Conservation (phyloP, 176 grass and related monocot genomes). For the Zea mays region DNA sequence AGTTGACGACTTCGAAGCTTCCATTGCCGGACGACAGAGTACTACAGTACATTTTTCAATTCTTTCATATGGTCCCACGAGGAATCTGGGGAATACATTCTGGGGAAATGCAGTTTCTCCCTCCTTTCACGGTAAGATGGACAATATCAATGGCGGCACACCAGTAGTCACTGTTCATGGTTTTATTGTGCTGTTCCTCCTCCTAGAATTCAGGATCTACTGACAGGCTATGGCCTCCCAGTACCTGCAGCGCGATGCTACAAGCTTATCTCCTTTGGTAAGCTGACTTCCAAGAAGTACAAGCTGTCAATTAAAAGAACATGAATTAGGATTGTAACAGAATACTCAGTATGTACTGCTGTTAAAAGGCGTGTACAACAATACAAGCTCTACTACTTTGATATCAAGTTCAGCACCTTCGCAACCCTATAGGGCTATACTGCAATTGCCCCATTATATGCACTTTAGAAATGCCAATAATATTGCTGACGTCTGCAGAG, state of each 20-base stretch:
- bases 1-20: not conserved
- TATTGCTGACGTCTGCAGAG: not conserved
- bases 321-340: conserved; percentile 31
- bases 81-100: not conserved
- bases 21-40: not conserved
- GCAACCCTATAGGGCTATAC: not conserved
- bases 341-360: not conserved
- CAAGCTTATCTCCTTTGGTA: conserved; percentile 79
- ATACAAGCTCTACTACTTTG: not conserved
- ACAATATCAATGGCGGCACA: not conserved
- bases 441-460: not conserved
- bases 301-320: conserved; percentile 56
- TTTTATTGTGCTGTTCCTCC: not conserved
- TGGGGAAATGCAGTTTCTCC: not conserved
- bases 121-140: not conserved
- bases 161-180: conserved; percentile 27
- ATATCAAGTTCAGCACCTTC: not conserved
- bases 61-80: not conserved
- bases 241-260: conserved; percentile 5
- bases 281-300: conserved; percentile 91
- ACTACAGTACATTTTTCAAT: not conserved
- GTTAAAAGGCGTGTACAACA: not conserved
- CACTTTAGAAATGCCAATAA: conserved; percentile 1
- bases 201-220: conserved; percentile 12
- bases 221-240: not conserved